Conservation (phyloP, 148 eudicot species). For the Cornus kousa region DNA sequence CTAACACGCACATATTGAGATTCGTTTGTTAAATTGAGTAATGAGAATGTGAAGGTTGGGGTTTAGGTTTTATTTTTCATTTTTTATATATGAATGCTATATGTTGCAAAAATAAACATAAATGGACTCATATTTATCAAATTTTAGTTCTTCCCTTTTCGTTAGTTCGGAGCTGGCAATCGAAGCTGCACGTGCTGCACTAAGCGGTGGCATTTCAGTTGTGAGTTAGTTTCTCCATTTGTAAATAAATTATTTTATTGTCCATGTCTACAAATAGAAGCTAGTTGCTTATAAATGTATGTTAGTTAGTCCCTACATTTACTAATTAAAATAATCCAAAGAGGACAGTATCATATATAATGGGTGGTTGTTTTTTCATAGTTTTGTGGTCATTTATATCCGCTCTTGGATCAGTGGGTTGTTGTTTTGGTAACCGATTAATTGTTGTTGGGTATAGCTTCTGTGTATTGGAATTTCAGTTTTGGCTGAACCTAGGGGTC, state of each 20-base stretch:
- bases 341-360: not conserved
- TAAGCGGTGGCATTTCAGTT: conserved; percentile 62
- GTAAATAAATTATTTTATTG: not conserved
- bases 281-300: not conserved
- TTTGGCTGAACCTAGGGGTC: not conserved
- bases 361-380: too few species aligned
- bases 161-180: conserved; percentile 71
- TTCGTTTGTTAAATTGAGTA: too few species aligned
- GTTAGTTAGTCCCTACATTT: not conserved
- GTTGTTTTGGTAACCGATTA: not conserved
- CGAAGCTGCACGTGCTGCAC: conserved; percentile 85
- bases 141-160: not conserved
- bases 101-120: not conserved
- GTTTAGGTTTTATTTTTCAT: not conserved
- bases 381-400: not conserved
- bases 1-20: too few species aligned
- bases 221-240: conserved; percentile 37
- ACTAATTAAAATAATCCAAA: not conserved
- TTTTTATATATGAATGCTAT: too few species aligned
- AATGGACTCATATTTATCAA: not conserved
- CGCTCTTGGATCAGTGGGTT: not conserved
- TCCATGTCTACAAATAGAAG: not conserved
- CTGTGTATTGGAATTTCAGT: not conserved
- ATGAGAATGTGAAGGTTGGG: not conserved
- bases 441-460: not conserved